Base-by-base conservation (phyloP, 2,329 filamentous ascomycete species). In the Calonectria hongkongensis region DNA sequence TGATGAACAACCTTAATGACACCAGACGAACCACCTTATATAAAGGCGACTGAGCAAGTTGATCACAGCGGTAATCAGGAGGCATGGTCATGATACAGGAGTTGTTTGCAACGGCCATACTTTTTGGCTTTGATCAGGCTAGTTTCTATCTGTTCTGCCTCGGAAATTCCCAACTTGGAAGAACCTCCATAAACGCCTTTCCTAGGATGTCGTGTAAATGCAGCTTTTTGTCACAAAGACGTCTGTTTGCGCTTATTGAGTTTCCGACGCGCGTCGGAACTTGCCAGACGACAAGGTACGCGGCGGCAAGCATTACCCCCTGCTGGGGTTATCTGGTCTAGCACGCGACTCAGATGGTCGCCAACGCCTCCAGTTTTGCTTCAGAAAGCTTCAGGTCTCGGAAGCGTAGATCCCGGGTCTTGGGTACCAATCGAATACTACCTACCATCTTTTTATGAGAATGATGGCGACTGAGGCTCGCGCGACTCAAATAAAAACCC, bases 381-480 rank as follows among this genome's bases (percentile, higher is more conserved):
- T 71, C 65, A 56, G 70, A 76, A 43, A 45, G 70, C 65, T 62
- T 63, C 28, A 27, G 62, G 77, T 79, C 75, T 79, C 77, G 76
- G 76, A 74, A 79, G 68, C 54, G 76, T 33, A 74, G 77, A 79
- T 79, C 75, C 77, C 76, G 77, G 70, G 33, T 28, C 51, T 48
- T 66, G 12, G n/a, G 69, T 63, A n/a, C 68, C 54, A 66, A 43
- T 28, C 41, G n/a, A 27, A 36, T 36, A 39, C 33, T 8, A 16
- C 39, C 33, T 8, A 16, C 39, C 58, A 18, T 15, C 8, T 21
- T 21, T n/a, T 18, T 18, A 16, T 25, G 16, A 27, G 16, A 28
- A 41, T 18, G 10, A 41, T 41, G 8, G n/a, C n/a, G 27, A 10
- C 27, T 21, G 25, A 41, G 6, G 3, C 36, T 60, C 3, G 8